Conservation (phyloP, 2,329 filamentous ascomycete genomes). For the Onygenales sp. region DNA sequence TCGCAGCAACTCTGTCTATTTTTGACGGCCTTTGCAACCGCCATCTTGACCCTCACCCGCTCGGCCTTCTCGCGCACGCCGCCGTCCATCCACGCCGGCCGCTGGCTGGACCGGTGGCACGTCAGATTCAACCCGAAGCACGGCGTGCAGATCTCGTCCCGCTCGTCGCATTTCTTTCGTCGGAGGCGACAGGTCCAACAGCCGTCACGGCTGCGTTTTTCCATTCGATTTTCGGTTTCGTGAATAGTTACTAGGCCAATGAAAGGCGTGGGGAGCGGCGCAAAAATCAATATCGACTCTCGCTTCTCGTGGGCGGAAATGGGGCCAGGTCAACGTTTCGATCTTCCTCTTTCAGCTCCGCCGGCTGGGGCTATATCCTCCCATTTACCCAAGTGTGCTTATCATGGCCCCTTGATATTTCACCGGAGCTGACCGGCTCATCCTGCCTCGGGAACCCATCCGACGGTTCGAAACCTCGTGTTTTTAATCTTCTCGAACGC, state of each 20-base stretch:
- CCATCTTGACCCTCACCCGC: neutral
- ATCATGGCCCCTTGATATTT: no score
- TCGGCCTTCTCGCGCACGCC: slow-evolving; percentile 2
- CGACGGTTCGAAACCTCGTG: no score
- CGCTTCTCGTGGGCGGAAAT: no score
- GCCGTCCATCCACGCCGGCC: neutral
- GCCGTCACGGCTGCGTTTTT: slow-evolving; percentile 1
- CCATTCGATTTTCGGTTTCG: neutral
- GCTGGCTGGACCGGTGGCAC: slow-evolving; percentile 1
- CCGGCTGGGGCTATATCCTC: no score
- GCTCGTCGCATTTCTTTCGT: slow-evolving; percentile 13
- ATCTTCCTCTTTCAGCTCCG: no score
- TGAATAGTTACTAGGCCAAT: neutral
- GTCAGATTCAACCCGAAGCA: slow-evolving; percentile 1
- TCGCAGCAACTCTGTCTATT: neutral
- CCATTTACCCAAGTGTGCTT: no score
- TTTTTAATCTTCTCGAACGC: no score
- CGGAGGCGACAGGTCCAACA: slow-evolving; percentile 14
- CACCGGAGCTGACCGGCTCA: no score
- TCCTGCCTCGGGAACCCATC: no score
- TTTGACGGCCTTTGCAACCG: neutral
- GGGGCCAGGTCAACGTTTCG: no score
- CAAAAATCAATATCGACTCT: no score
- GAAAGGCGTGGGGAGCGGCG: no score
- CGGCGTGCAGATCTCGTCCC: slow-evolving; percentile 1